Percentiles rank a stretch among this genome's conserved stretches.
phyloP scores from a whole-genome alignment of 352 stramenopile species.

The Sclerospora graminicola region DNA sequence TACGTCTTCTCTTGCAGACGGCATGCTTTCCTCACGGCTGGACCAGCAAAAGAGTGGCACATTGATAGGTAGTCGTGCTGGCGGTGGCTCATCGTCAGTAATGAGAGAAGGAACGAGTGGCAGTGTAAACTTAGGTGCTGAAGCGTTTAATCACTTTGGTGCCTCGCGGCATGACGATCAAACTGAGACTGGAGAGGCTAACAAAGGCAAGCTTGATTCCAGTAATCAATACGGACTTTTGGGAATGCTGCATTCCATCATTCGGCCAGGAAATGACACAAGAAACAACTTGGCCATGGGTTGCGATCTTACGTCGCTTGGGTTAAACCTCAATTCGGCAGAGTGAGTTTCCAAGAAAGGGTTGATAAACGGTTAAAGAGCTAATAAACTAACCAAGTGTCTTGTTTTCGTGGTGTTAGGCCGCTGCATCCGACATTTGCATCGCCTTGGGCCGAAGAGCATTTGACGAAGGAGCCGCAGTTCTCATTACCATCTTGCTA shows the following conservation, averaged over 20 bases:
- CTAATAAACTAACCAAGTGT: no score
- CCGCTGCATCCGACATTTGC: conserved; percentile 74
- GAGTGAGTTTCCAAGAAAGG: no score
- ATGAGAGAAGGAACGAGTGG: conserved; percentile 7
- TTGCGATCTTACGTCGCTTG: conserved; percentile 71
- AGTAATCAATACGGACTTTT: conserved; percentile 73
- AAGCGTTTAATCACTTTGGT: conserved; percentile 51
- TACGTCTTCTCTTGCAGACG: conserved; percentile 52
- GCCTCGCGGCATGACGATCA: conserved; percentile 21
- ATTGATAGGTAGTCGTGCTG: conserved; percentile 46
- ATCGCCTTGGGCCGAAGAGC: conserved; percentile 65
- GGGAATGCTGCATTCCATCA: conserved; percentile 74
- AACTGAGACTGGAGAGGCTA: conserved; percentile 9
- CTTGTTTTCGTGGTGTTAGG: conserved; percentile 12
- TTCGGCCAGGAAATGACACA: conserved; percentile 48
- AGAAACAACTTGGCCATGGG: conserved; percentile 74
- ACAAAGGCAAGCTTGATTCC: conserved; percentile 41
- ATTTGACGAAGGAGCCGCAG: conserved; percentile 72
- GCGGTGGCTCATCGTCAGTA: conserved; percentile 2
- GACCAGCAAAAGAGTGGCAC: conserved; percentile 34
- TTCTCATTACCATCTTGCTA: conserved; percentile 81
- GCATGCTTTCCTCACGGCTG: conserved; percentile 36
- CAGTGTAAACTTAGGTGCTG: conserved; percentile 44
- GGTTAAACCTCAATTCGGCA: conserved; percentile 76
- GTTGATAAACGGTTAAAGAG: no score